Evolutionary conservation across 2,329 filamentous ascomycete species (phyloP), one percentile per base, ranked within the genome.

Genomic region (Fusarium decemcellulare): DNA sequence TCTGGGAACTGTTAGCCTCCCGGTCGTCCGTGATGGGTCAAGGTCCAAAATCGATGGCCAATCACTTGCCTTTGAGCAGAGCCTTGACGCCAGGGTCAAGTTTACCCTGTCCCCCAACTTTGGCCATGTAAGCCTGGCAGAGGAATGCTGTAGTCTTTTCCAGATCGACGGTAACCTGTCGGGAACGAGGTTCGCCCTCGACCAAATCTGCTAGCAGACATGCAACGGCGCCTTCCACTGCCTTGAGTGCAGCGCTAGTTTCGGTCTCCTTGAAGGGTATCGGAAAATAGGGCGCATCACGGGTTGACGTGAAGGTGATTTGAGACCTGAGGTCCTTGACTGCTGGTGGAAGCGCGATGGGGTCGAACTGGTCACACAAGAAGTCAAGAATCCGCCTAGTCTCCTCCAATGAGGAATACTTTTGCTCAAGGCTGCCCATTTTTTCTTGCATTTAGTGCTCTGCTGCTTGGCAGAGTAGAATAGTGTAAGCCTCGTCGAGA

Each of bases 241-340:
- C 82, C 60, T 85, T 85, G 16, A 85, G 67, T 1, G 83, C 83
- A 8, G 81, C 81, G 2, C 76, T 74, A 5, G 81, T 76, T 62
- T 85, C 83, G 0, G 82, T 84, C 67, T 85, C 83, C 48, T 84
- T 84, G 71, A 84, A 83, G 0, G 83, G 83, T 12, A 83, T 84
- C 0, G 83, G 83, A 34, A 84, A 85, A 65, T 84, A 85, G 0
- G 81, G 79, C 53, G 67, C 68, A 65, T 83, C 79, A 15, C 75
- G 76, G 5, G 71, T 63, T 12, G 78, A 77, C 0, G 75, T 77
- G 54, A 83, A 81, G 2, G 71, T 62, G n/a, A 81, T 73, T 37
- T 72, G 69, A 3, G 60, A 30, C 30, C 63, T 68, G 8, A 76
- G 67, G 10, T 61, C 68, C 18, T 67, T 64, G 14, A 79, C 71